Conservation (phyloP, 331 rosid genomes). For the Acacia pycnantha region DNA sequence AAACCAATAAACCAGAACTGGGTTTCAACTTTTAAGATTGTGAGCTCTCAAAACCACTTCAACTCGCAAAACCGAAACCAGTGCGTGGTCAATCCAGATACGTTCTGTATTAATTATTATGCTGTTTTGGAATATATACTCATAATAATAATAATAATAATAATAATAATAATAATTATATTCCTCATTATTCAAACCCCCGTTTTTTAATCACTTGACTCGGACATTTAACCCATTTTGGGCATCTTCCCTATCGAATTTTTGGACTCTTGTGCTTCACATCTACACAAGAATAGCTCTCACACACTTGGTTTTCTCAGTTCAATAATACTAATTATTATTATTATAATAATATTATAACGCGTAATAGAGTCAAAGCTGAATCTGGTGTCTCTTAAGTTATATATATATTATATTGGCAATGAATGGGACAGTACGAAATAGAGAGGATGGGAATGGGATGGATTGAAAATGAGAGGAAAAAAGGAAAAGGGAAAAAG, state of each 20-base stretch:
- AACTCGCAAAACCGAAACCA: conserved; percentile 10
- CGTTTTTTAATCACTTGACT: background rate
- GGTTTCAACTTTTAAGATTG: background rate
- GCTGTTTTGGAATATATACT: background rate
- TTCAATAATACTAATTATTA: background rate
- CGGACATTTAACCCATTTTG: background rate
- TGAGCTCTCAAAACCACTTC: conserved; percentile 27
- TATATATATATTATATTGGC: background rate
- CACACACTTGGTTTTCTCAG: background rate
- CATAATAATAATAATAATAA: conserved; percentile 10
- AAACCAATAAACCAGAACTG: conserved; percentile 32
- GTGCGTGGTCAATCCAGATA: conserved; percentile 13
- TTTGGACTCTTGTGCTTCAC: background rate
- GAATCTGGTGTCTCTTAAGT: conserved; percentile 10
- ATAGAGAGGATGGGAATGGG: conserved; percentile 18
- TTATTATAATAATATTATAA: background rate
- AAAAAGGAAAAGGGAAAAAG: background rate
- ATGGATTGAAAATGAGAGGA: background rate
- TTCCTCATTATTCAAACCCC: background rate
- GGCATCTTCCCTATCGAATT: conserved; percentile 2
- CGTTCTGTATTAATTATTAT: background rate
- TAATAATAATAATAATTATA: conserved; percentile 20
- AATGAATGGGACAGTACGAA: conserved; percentile 23
- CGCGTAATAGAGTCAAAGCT: conserved; percentile 22
- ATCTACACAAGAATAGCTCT: background rate